phyloP scores from a whole-genome alignment of 805 yeast species.

The Schizosaccharomyces lindneri region DNA sequence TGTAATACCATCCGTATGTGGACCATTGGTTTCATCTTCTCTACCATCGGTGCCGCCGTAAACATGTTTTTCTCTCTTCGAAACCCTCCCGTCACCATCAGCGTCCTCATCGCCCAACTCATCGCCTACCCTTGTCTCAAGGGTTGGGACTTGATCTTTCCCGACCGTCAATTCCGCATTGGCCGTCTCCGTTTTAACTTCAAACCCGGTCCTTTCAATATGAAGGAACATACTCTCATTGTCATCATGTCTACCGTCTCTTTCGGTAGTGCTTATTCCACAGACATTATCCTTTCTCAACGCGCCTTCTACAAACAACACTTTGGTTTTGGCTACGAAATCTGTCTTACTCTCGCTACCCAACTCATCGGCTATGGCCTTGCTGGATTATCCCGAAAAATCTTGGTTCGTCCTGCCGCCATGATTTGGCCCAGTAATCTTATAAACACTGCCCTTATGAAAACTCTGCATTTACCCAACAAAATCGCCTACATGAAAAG shows the following conservation, averaged over 20 bases:
- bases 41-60: conserved; percentile 31
- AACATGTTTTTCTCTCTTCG: conserved; percentile 36
- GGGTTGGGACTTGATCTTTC: conserved; percentile 15
- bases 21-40: conserved; percentile 26
- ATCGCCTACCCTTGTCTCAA: conserved; percentile 35
- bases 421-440: conserved; percentile 42
- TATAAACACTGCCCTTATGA: conserved; percentile 30
- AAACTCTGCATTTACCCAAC: conserved; percentile 19
- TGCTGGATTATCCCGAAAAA: conserved; percentile 33
- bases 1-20: conserved; percentile 33
- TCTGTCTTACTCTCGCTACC: conserved; percentile 27
- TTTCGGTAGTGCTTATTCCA: conserved; percentile 23
- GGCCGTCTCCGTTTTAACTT: conserved; percentile 18
- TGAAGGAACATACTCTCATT: conserved; percentile 37
- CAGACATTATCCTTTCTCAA: conserved; percentile 28
- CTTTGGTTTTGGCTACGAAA: conserved; percentile 24
- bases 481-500: conserved; percentile 10
- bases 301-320: conserved; percentile 22
- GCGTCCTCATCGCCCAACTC: conserved; percentile 41
- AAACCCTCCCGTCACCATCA: conserved; percentile 29
- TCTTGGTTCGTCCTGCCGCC: conserved; percentile 32
- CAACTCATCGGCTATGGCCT: conserved; percentile 41
- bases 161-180: conserved; percentile 4
- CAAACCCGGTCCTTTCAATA: conserved; percentile 38
- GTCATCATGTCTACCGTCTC: conserved; percentile 16